Evolutionary conservation across 1,284 basidiomycete genomes (phyloP).

Genomic region (Leccinum proliferum): DNA sequence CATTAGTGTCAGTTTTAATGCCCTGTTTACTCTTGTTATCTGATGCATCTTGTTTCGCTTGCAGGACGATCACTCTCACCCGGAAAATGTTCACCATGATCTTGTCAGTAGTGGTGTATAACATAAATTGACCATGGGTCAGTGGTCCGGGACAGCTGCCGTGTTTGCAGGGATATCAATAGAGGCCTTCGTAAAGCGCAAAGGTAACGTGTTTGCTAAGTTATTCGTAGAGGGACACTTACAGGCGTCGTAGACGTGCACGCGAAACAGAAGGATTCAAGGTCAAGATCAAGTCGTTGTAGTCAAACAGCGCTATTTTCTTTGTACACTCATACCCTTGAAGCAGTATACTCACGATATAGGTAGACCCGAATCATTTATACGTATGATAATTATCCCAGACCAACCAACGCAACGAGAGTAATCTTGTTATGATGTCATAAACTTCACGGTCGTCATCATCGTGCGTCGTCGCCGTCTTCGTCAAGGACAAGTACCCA

Average conservation of each 20-base stretch:
- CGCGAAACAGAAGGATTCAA: constrained; percentile 71
- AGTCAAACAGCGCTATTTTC: constrained; percentile 19
- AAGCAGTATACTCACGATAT: constrained; percentile 15
- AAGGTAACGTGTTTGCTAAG: constrained; percentile 41
- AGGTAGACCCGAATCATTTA: constrained; percentile 15
- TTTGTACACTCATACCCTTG: constrained; percentile 14
- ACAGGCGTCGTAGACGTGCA: constrained; percentile 55
- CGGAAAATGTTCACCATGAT: constrained; percentile 99
- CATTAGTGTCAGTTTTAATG: constrained; percentile 68
- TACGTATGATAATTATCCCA: constrained; percentile 25
- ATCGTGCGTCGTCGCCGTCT: constrained; percentile 19
- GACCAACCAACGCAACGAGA: constrained; percentile 1
- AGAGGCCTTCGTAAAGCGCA: constrained; percentile 86
- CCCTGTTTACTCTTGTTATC: neutral
- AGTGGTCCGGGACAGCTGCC: constrained; percentile 88
- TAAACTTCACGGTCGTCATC: constrained; percentile 26
- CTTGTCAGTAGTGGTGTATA: constrained; percentile 89
- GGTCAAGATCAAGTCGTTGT: constrained; percentile 73
- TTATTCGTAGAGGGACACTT: neutral
- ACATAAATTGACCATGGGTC: constrained; percentile 77
- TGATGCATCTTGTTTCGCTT: constrained; percentile 5
- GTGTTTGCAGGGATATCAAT: constrained; percentile 94
- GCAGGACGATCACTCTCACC: constrained; percentile 91
- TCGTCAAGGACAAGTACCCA: constrained; percentile 35
- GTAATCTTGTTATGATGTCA: constrained; percentile 12